These are phyloP conservation scores for Pestalotiopsis sp. DNA, from an alignment of 2,329 filamentous ascomycete species.

Conservation along the genomic window DNA sequence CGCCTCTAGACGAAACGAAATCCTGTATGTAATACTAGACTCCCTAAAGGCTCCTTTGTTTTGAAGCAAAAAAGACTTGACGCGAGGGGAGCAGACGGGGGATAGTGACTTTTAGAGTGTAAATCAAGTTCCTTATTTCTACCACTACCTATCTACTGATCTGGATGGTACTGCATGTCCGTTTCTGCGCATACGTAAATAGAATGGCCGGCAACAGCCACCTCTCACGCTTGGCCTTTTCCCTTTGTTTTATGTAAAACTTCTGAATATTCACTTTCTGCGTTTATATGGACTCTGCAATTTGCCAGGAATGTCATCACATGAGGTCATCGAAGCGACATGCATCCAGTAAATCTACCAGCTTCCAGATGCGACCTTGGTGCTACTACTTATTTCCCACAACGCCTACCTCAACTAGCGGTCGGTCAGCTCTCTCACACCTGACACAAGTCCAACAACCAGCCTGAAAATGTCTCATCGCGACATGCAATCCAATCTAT, in stretches of 20 bases:
- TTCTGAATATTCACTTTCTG: not conserved
- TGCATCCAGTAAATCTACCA: not conserved
- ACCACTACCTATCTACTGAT: not conserved
- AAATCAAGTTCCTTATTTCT: constrained; percentile 39
- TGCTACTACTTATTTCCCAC: not conserved
- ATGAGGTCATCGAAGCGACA: not conserved
- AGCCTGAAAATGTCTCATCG: not conserved
- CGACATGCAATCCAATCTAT: not conserved
- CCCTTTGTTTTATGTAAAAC: not conserved
- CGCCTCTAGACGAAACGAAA: constrained; percentile 43
- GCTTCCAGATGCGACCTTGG: not conserved
- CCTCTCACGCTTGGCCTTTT: not conserved
- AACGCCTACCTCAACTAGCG: not conserved
- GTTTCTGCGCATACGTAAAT: not conserved
- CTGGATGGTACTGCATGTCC: not conserved
- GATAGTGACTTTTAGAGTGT: constrained; percentile 41
- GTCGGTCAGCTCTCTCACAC: too few species aligned
- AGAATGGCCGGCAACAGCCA: not conserved
- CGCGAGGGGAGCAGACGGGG: constrained; percentile 31
- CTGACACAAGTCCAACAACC: not conserved
- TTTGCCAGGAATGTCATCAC: not conserved
- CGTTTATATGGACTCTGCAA: not conserved
- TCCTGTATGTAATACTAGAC: constrained; percentile 36
- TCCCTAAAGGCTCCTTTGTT: constrained; percentile 34
- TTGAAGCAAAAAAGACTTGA: constrained; percentile 26